A percentile compares a stretch with the other conserved stretches of the same genome.
Conservation (phyloP, 2,329 filamentous ascomycete species). For the Cladophialophora immunda region DNA sequence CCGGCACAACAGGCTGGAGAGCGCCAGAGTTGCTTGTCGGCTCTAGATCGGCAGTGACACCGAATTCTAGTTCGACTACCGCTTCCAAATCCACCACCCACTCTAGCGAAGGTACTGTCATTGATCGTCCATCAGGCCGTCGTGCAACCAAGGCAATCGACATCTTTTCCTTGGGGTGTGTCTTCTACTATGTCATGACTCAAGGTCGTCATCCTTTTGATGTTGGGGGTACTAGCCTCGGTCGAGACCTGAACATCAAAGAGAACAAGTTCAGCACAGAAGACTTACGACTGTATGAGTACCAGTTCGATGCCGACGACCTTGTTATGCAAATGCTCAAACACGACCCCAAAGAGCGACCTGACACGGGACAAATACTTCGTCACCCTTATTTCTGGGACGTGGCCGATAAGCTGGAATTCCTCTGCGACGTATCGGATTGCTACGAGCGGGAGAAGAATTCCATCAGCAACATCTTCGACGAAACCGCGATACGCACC, state of each 20-base stretch:
- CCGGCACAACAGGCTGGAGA: conserved; percentile 94
- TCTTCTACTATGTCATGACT: conserved; percentile 99
- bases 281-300: conserved; percentile 78
- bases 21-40: conserved; percentile 90
- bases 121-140: conserved; percentile 68
- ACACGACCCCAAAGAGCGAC: conserved; percentile 70
- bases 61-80: conserved; percentile 62
- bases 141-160: conserved; percentile 95
- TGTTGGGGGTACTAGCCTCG: conserved; percentile 89
- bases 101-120: conserved; percentile 60
- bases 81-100: conserved; percentile 43
- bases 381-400: conserved; percentile 98
- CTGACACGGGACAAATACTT: conserved; percentile 80
- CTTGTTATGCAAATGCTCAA: conserved; percentile 83
- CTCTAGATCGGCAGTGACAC: conserved; percentile 39
- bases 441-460: conserved; percentile 89
- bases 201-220: conserved; percentile 93
- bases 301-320: conserved; percentile 85
- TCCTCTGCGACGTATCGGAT: conserved; percentile 96
- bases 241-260: conserved; percentile 92
- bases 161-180: conserved; percentile 94
- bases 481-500: conserved; percentile 37
- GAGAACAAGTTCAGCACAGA: conserved; percentile 81
- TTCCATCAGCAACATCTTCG: conserved; percentile 38
- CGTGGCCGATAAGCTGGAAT: conserved; percentile 84